Evolutionary conservation across 208 protist species (phyloP).

Genomic region (Plasmodiophora brassicae): DNA sequence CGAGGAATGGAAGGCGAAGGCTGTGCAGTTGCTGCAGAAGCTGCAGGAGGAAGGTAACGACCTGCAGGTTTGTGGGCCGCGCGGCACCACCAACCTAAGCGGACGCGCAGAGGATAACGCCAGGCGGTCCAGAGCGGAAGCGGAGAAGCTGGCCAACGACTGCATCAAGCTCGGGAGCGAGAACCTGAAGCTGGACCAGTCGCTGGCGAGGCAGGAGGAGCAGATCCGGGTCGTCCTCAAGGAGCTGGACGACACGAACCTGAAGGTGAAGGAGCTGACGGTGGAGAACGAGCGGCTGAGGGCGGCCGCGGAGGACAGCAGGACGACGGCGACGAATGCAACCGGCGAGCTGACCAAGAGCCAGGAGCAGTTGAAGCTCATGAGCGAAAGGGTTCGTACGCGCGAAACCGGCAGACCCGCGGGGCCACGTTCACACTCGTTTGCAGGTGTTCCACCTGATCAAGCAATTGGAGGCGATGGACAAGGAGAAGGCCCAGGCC

Average conservation of each 20-base stretch:
- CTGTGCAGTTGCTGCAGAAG: constrained; percentile 10
- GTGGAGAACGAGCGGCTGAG: background rate
- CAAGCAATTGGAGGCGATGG: background rate
- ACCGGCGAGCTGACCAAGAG: background rate
- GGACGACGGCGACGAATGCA: background rate
- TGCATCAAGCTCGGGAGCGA: constrained; percentile 5
- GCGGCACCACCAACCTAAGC: too few relatives aligned
- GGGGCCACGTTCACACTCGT: background rate
- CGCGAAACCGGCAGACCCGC: background rate
- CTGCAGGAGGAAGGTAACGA: background rate
- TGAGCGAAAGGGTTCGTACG: constrained; percentile 5
- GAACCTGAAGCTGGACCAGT: background rate
- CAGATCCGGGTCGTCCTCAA: background rate
- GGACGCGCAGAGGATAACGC: background rate
- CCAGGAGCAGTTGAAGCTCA: background rate
- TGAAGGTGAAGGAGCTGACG: background rate
- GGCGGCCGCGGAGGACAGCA: background rate
- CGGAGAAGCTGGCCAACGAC: background rate
- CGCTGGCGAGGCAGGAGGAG: background rate
- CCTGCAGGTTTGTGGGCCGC: background rate
- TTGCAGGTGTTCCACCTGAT: background rate
- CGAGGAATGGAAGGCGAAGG: background rate
- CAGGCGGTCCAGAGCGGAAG: background rate
- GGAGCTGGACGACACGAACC: background rate
- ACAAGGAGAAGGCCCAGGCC: background rate